phyloP scores from a whole-genome alignment of 495 filamentous ascomycete species.

The Aspergillus carlsbadensis region DNA sequence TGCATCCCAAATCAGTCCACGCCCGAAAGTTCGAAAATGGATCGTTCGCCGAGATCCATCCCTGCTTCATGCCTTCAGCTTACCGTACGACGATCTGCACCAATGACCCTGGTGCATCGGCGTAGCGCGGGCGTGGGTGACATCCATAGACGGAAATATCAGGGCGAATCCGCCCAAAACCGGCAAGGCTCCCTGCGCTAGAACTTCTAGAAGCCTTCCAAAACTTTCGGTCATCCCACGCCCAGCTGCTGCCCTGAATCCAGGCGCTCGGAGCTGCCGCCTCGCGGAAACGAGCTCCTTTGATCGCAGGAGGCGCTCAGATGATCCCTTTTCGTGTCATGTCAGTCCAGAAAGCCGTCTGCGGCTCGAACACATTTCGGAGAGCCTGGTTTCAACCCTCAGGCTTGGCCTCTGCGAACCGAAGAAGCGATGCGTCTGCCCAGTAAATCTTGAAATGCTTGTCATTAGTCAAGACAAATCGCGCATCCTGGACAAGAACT shows the following conservation, averaged over 20 bases:
- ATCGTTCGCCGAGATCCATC: too few relatives aligned
- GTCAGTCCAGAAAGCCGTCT: too few relatives aligned
- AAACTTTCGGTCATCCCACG: not conserved
- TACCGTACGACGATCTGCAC: not conserved
- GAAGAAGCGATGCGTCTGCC: not conserved
- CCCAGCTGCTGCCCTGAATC: not conserved
- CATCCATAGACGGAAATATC: not conserved
- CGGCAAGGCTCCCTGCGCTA: not conserved
- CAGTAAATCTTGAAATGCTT: conserved; percentile 1
- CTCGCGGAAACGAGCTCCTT: not conserved
- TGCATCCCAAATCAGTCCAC: too few relatives aligned
- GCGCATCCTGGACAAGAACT: not conserved
- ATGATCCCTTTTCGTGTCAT: not conserved
- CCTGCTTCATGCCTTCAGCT: too few relatives aligned
- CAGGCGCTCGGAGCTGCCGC: not conserved
- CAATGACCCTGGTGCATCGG: not conserved
- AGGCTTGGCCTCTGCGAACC: not conserved
- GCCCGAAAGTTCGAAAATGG: too few relatives aligned
- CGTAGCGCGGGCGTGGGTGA: too few relatives aligned
- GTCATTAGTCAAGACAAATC: conserved; percentile 10
- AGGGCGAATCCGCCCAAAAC: not conserved
- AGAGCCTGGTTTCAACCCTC: too few relatives aligned
- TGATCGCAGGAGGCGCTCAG: not conserved
- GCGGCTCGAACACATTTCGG: too few relatives aligned
- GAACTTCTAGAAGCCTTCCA: conserved; percentile 7